These are phyloP conservation scores for Penicillium maclennaniae DNA, from an alignment of 495 filamentous ascomycete genomes.

Conservation along the genomic window DNA sequence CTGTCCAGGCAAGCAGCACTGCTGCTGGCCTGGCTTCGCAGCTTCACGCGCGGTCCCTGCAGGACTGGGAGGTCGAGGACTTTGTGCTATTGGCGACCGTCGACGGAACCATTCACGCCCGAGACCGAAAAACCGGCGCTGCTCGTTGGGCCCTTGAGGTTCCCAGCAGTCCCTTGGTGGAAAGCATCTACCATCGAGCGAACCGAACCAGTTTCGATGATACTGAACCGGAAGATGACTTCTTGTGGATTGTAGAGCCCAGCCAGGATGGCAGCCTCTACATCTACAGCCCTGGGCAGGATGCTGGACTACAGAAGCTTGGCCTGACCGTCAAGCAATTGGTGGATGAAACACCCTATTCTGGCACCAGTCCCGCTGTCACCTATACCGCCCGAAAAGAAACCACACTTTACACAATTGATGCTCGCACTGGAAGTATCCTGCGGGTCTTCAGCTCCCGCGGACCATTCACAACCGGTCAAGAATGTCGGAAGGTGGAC, in stretches of 20 bases:
- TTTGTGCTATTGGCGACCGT: conserved; percentile 99
- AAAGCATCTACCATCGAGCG: conserved; percentile 76
- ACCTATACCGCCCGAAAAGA: conserved; percentile 79
- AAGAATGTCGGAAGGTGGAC: conserved; percentile 52
- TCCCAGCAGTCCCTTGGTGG: conserved; percentile 76
- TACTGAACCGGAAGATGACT: conserved; percentile 66
- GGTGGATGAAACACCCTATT: conserved; percentile 65
- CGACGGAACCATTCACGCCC: conserved; percentile 91
- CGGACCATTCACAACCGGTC: conserved; percentile 46
- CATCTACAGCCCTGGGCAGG: conserved; percentile 65
- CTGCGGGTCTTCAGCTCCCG: conserved; percentile 60
- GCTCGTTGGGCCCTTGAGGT: conserved; percentile 79
- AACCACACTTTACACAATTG: conserved; percentile 75
- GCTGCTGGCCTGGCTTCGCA: conserved; percentile 73
- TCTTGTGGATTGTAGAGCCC: conserved; percentile 96
- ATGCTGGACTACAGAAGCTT: conserved; percentile 58
- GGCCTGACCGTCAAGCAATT: conserved; percentile 76
- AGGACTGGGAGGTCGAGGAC: conserved; percentile 99
- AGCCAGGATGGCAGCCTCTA: conserved; percentile 86
- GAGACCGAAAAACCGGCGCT: conserved; percentile 80
- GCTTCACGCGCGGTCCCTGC: conserved; percentile 86
- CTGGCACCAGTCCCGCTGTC: conserved; percentile 62
- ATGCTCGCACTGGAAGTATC: conserved; percentile 77
- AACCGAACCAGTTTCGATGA: conserved; percentile 60
- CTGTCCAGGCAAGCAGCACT: conserved; percentile 59